Evolutionary conservation across 768 basidiomycete species (phyloP).

Genomic region (Pulveroboletus sp.): DNA sequence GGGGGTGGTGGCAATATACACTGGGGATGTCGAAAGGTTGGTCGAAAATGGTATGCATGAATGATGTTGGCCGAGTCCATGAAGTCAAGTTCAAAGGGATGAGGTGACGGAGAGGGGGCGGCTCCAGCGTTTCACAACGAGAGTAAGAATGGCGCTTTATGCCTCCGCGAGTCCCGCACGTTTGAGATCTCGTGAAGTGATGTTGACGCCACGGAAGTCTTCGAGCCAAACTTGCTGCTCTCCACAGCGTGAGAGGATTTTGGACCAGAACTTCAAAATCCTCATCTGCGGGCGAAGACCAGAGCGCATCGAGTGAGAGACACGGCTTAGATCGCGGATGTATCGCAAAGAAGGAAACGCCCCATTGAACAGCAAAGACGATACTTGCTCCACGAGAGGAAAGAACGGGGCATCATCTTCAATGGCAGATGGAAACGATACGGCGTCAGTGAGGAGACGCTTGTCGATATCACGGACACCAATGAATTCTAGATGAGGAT

Average conservation of each 20-base stretch:
- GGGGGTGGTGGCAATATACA: constrained; percentile 29
- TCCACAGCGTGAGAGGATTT: constrained; percentile 47
- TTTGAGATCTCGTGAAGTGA: constrained; percentile 43
- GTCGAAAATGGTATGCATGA: constrained; percentile 20
- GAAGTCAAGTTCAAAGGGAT: not conserved
- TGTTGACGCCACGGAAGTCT: constrained; percentile 58
- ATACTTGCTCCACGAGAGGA: constrained; percentile 61
- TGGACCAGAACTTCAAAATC: constrained; percentile 47
- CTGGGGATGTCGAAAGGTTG: constrained; percentile 14
- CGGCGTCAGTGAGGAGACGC: constrained; percentile 47
- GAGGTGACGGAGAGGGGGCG: not conserved
- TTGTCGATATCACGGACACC: constrained; percentile 70
- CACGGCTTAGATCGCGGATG: constrained; percentile 62
- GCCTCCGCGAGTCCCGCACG: constrained; percentile 30
- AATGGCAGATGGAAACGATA: constrained; percentile 30
- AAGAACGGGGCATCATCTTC: constrained; percentile 54
- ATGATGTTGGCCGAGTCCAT: constrained; percentile 5
- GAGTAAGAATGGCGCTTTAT: constrained; percentile 1
- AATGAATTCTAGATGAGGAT: constrained; percentile 59
- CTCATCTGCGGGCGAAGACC: constrained; percentile 30
- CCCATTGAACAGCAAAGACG: constrained; percentile 49
- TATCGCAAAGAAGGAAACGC: constrained; percentile 61
- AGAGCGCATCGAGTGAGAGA: constrained; percentile 52
- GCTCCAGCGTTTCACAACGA: not conserved
- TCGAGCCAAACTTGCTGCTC: constrained; percentile 59